These are phyloP conservation scores for Smallanthus sonchifolius DNA, from an alignment of 129 eudicot species.

Conservation along the genomic window DNA sequence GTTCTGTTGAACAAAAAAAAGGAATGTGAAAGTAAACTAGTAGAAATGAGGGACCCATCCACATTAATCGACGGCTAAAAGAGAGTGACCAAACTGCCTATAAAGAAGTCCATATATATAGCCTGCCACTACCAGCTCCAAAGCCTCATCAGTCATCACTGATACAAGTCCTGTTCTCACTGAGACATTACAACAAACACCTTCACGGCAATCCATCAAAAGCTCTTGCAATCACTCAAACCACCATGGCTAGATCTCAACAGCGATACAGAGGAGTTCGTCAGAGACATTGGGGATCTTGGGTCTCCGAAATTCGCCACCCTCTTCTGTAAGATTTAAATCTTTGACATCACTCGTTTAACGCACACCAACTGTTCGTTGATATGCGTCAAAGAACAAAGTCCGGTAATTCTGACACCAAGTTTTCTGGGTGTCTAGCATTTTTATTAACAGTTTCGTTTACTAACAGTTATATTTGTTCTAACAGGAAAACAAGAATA, in stretches of 20 bases:
- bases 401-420: background rate
- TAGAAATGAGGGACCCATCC: slow-evolving; percentile 31
- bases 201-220: background rate
- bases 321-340: slow-evolving; percentile 58
- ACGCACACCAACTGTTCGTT: slow-evolving; percentile 10
- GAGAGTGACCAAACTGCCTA: slow-evolving; percentile 40
- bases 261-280: slow-evolving; percentile 92
- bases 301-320: slow-evolving; percentile 99
- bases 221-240: slow-evolving; percentile 2
- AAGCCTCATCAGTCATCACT: background rate
- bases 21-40: background rate
- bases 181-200: slow-evolving; percentile 36
- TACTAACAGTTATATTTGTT: slow-evolving; percentile 9
- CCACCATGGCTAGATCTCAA: slow-evolving; percentile 75
- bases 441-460: background rate
- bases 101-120: slow-evolving; percentile 25
- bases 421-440: background rate
- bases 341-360: background rate
- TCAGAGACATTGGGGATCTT: slow-evolving; percentile 98
- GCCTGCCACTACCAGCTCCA: slow-evolving; percentile 16
- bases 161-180: slow-evolving; percentile 18
- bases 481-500: slow-evolving; percentile 78
- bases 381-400: slow-evolving; percentile 4
- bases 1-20: too few relatives aligned
- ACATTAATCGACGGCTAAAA: slow-evolving; percentile 45